Conservation (phyloP, 257 asterid genomes). For the Solanum tarapatanum region DNA sequence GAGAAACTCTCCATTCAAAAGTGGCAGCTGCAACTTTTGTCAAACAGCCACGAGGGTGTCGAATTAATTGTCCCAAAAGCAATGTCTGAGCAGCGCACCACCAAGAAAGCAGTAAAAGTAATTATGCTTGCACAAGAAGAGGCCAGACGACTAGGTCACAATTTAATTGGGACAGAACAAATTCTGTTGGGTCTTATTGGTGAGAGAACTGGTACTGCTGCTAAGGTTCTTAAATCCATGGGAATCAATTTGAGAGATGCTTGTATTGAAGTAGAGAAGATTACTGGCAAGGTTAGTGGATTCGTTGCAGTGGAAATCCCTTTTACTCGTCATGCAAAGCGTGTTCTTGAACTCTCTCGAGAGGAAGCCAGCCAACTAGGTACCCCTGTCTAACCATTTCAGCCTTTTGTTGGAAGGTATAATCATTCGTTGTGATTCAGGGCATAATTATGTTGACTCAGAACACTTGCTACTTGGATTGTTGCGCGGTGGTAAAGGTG, state of each 20-base stretch:
- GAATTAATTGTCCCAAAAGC: slow-evolving; percentile 53
- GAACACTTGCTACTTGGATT: slow-evolving; percentile 92
- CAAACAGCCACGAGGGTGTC: slow-evolving; percentile 28
- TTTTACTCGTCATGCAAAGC: slow-evolving; percentile 94
- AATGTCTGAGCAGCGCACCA: slow-evolving; percentile 83
- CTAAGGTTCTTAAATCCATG: slow-evolving; percentile 91
- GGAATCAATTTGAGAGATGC: slow-evolving; percentile 94
- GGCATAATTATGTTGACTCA: slow-evolving; percentile 94
- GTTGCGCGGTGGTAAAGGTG: slow-evolving; percentile 95
- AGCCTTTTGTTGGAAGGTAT: neutral
- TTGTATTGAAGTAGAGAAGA: slow-evolving; percentile 90
- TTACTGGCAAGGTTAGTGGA: slow-evolving; percentile 90
- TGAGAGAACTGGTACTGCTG: slow-evolving; percentile 97
- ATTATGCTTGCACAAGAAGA: slow-evolving; percentile 98
- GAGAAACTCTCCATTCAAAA: slow-evolving; percentile 50
- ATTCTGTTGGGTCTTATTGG: slow-evolving; percentile 87
- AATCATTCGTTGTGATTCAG: slow-evolving; percentile 19
- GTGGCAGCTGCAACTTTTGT: slow-evolving; percentile 34
- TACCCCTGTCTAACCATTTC: slow-evolving; percentile 8
- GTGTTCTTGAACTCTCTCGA: slow-evolving; percentile 78
- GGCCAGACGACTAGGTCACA: slow-evolving; percentile 94
- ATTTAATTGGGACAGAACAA: slow-evolving; percentile 91
- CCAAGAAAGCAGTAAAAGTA: slow-evolving; percentile 88
- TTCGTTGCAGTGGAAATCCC: slow-evolving; percentile 95
- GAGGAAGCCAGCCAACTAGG: slow-evolving; percentile 99